Evolutionary conservation across 2,329 filamentous ascomycete genomes (phyloP), one percentile per base, ranked within the genome.

Genomic region (Paracoccidioides lutzii): DNA sequence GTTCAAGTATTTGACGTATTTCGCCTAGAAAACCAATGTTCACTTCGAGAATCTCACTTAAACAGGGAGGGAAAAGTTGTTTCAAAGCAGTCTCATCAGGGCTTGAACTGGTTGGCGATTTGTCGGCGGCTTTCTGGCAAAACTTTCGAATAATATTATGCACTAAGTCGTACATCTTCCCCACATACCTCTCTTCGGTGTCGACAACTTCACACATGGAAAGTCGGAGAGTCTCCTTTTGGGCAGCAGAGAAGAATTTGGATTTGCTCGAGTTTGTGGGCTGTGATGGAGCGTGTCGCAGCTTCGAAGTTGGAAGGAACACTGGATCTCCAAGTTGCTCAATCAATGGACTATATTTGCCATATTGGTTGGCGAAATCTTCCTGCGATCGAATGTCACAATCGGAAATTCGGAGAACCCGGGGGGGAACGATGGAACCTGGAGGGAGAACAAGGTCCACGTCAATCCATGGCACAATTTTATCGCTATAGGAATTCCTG

Each of bases 151-250:
- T 89, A 35, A 96, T 82, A 57, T 85, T 82, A 59, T 87, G 82
- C 44, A 95, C 86, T 58, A 98, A 73, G 61, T 93, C 87, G 59
- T 87, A 82, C 56, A 98, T 73, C 69, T 97, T 96, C 63, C 81
- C 79, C 44, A 98, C 89, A 70, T 97, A 98, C 69, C 88, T 85
- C 67, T 93, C 89, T 69, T 98, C 93, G 0, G 93, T 98, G 64
- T 95, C 88, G 38, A 96, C 81, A 58, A 97, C 74, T 69, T 98
- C 93, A 57, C 82, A 84, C 78, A 98, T 84, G 69, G 95, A 91
- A 70, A 90, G 85, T 43, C 90, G 83, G 61, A 96, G 75, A 53
- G 87, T 86, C 62, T 90, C 80, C 66, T 95, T 94, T 66, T 96
- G 88, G 56, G 87, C 83, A 62, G 83, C 84, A 40, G 84, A 79